Percentiles rank a stretch among this genome's conserved stretches.
These are phyloP conservation scores for Comarum palustre DNA, from an alignment of 306 rosid species.

Conservation along the genomic window DNA sequence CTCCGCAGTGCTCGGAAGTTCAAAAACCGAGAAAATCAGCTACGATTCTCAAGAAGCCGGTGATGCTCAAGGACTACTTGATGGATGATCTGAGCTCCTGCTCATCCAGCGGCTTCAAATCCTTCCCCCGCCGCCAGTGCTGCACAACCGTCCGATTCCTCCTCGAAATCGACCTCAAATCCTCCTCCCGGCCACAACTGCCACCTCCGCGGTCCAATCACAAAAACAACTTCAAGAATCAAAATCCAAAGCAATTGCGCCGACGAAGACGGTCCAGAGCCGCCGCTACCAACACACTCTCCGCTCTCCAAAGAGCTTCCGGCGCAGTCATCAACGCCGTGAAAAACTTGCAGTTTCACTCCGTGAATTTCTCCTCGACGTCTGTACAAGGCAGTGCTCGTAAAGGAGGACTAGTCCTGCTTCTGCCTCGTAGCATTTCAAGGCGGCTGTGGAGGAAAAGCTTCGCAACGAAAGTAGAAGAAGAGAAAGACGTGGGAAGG, in stretches of 20 bases:
- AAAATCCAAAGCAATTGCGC: conserved; percentile 7
- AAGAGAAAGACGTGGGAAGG: neutral
- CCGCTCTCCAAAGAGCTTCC: conserved; percentile 57
- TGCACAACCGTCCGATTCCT: conserved; percentile 53
- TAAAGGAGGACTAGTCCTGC: conserved; percentile 8
- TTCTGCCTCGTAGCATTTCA: conserved; percentile 47
- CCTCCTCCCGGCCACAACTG: conserved; percentile 9
- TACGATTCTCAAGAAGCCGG: conserved; percentile 3
- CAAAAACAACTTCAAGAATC: neutral
- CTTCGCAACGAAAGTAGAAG: conserved; percentile 39
- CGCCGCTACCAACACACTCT: conserved; percentile 29
- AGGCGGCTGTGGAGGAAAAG: conserved; percentile 47
- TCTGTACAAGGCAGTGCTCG: conserved; percentile 14
- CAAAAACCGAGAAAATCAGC: conserved; percentile 14
- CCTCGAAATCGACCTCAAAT: conserved; percentile 46
- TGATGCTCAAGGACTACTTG: conserved; percentile 67
- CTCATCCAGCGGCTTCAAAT: conserved; percentile 77
- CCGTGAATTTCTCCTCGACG: conserved; percentile 12
- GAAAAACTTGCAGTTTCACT: conserved; percentile 39
- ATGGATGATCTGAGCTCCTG: conserved; percentile 67
- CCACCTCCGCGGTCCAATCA: neutral
- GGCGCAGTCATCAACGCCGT: conserved; percentile 49
- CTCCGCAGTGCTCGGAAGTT: conserved; percentile 11
- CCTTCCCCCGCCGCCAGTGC: conserved; percentile 72
- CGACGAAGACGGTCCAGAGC: conserved; percentile 21